Base-by-base conservation (phyloP, 148 eudicot species). In the Limonium bicolor region DNA sequence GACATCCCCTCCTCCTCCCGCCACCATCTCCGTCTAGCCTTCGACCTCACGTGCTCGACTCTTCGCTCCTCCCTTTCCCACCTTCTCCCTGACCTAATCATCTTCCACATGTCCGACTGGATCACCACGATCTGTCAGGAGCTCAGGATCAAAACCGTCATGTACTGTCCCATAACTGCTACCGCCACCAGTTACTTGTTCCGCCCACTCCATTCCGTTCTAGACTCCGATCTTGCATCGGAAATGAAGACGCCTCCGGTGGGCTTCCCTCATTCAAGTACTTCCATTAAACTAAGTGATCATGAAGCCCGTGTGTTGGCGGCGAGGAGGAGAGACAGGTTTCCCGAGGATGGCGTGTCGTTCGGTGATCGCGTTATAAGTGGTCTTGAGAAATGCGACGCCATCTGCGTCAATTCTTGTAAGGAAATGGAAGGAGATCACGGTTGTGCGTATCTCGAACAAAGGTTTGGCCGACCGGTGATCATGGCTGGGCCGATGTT, bases 391-490 rank as follows among this genome's bases (percentile, higher is more conserved):
- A n/a, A n/a, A n/a, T n/a, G n/a, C 48, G 64, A 66, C 43, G 69
- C 71, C 13, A 46, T 39, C 16, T 38, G 63, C 12, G 51, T 47
- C 23, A 73, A 65, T 37, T 40, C 75, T 3, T 65, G 81, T 30
- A 27, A 17, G 16, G 70, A 75, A 48, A 51, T 67, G 47, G 81
- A 75, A 55, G 68, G 50, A 18, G 57, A 56, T 0, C 67, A 70
- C 27, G 11, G 70, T 1, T n/a, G n/a, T n/a, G 63, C 67, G 3
- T 70, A 50, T 56, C 32, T 67, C 9, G 58, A 55, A 9, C 1
- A 54, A 30, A 65, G 58, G 19, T 36, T 50, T 11, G 44, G 28
- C 0, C 70, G 67, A 56, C 77, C 77, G 0, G 23, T 67, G 39
- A 28, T 75, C 20, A 41, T 63, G 15, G 54, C 58, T 0, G 77